Percentiles rank a stretch among this genome's conserved stretches.
These are phyloP conservation scores for Podospora comata DNA, from an alignment of 495 filamentous ascomycete species.

Conservation along the genomic window DNA sequence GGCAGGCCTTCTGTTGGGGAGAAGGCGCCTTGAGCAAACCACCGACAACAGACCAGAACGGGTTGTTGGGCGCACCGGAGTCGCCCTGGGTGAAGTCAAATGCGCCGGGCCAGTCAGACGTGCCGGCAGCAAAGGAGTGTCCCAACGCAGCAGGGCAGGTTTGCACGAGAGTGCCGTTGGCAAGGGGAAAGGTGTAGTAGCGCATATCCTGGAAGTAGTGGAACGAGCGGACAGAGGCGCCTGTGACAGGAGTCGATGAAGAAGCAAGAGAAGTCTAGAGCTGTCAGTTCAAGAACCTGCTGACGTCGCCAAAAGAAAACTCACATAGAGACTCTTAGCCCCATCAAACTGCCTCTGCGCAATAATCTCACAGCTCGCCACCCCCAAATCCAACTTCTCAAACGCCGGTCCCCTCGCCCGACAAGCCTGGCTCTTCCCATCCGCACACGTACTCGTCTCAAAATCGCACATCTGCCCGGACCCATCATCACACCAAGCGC, in stretches of 20 bases:
- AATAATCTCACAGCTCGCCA: conserved; percentile 72
- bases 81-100: conserved; percentile 93
- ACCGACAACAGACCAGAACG: conserved; percentile 79
- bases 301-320: conserved; percentile 9
- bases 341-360: conserved; percentile 62
- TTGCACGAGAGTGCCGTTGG: conserved; percentile 67
- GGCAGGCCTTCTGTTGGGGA: conserved; percentile 70
- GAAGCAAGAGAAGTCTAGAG: conserved; percentile 41
- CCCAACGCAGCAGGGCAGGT: conserved; percentile 93
- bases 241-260: conserved; percentile 42
- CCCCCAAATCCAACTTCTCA: conserved; percentile 62
- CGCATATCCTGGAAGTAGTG: conserved; percentile 67
- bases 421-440: conserved; percentile 67
- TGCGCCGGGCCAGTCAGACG: conserved; percentile 83
- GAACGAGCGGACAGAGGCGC: conserved; percentile 57
- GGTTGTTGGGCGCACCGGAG: conserved; percentile 65
- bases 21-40: conserved; percentile 66
- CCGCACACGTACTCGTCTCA: conserved; percentile 72
- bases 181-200: conserved; percentile 61
- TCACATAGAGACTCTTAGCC: conserved; percentile 60
- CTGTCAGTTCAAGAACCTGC: conserved; percentile 9
- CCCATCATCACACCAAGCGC: conserved; percentile 77
- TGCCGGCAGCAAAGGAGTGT: conserved; percentile 89
- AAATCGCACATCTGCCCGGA: conserved; percentile 63
- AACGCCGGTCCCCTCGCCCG: conserved; percentile 81